Conservation (phyloP, 2,329 filamentous ascomycete genomes). For the Fusarium camptoceras region DNA sequence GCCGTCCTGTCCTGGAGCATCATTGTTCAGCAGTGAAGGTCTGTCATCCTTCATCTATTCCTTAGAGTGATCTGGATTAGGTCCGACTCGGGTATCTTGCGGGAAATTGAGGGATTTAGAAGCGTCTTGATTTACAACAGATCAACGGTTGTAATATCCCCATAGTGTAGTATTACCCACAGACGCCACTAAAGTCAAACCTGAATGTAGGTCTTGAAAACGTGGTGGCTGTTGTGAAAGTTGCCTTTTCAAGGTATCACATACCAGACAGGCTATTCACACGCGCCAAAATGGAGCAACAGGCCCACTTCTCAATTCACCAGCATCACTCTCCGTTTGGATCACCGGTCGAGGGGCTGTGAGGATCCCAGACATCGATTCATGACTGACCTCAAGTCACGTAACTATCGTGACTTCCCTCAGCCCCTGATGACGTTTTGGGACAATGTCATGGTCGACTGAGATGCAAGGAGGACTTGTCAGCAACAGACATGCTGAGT, state of each 20-base stretch:
- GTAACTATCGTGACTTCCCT: neutral
- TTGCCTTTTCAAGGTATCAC: conserved; percentile 6
- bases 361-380: neutral
- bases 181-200: neutral
- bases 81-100: neutral
- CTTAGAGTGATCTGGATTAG: too few species aligned
- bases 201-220: neutral
- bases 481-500: accelerated
- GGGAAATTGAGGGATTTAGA: neutral
- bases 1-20: too few species aligned
- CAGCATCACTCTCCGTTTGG: neutral
- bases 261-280: conserved; percentile 17
- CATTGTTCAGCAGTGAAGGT: too few species aligned
- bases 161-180: neutral
- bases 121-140: neutral
- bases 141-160: neutral
- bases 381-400: accelerated
- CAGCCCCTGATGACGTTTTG: accelerated
- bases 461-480: too few species aligned
- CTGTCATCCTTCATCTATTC: too few species aligned
- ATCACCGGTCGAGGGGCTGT: too few species aligned
- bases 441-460: too few species aligned
- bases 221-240: neutral
- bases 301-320: neutral
- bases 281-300: neutral